These are phyloP conservation scores for Cyberlindnera bimundalis DNA, from an alignment of 805 yeast species.

Conservation along the genomic window DNA sequence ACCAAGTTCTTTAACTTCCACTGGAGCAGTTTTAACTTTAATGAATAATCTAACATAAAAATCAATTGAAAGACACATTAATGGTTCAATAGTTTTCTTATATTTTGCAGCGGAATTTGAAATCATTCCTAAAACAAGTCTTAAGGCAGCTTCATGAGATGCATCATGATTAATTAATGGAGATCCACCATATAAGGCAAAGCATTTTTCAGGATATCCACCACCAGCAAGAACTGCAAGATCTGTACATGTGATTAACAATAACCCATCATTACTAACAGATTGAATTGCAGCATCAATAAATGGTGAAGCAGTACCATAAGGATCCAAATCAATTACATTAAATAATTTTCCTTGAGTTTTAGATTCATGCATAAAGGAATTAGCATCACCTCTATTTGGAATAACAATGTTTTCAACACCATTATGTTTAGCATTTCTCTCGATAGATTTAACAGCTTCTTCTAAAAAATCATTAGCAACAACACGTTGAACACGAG, in stretches of 20 bases:
- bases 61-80: constrained; percentile 82
- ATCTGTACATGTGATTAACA: constrained; percentile 94
- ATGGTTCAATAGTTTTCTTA: constrained; percentile 82
- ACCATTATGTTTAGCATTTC: constrained; percentile 67
- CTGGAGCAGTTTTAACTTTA: constrained; percentile 72
- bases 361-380: constrained; percentile 58
- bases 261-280: constrained; percentile 78
- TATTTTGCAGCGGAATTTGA: constrained; percentile 86
- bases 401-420: constrained; percentile 56
- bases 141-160: constrained; percentile 88
- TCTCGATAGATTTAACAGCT: constrained; percentile 77
- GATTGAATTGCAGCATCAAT: constrained; percentile 87
- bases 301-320: constrained; percentile 96
- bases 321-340: constrained; percentile 92
- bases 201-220: constrained; percentile 96
- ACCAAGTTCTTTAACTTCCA: constrained; percentile 75
- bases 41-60: constrained; percentile 88
- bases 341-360: constrained; percentile 54
- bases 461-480: constrained; percentile 88
- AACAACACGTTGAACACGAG: constrained; percentile 63
- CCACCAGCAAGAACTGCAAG: constrained; percentile 93
- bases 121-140: constrained; percentile 75
- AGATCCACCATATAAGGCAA: constrained; percentile 90
- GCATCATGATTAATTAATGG: constrained; percentile 70
- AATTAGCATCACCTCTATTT: constrained; percentile 88